These are phyloP conservation scores for Cymbidium sinense DNA, from an alignment of 106 monocot species.

Conservation along the genomic window DNA sequence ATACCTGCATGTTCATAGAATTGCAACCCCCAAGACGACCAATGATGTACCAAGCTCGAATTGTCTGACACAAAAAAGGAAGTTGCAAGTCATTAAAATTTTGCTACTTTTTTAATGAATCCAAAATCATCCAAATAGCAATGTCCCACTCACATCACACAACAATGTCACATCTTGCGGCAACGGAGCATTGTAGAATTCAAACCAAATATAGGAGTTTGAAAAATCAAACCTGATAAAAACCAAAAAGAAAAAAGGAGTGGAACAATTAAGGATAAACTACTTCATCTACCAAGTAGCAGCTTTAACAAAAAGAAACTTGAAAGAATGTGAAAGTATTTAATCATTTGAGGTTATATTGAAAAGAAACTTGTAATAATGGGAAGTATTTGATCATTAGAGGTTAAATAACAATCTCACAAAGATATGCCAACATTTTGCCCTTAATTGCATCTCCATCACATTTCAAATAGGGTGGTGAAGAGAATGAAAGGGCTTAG, in stretches of 20 bases:
- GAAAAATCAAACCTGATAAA: conserved; percentile 67
- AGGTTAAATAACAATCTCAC: no score
- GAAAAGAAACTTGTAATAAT: no score
- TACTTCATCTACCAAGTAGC: background rate
- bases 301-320: background rate
- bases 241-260: conserved; percentile 4
- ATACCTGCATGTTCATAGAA: conserved; percentile 99
- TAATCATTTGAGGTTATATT: no score
- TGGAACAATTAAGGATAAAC: background rate
- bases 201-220: conserved; percentile 95
- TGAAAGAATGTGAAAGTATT: background rate
- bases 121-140: background rate
- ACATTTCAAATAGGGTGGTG: no score
- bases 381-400: no score
- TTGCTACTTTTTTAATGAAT: background rate
- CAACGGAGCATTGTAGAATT: conserved; percentile 77
- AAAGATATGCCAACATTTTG: no score
- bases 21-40: conserved; percentile 97
- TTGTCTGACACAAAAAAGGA: conserved; percentile 39
- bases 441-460: no score
- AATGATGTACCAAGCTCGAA: conserved; percentile 90
- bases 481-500: no score
- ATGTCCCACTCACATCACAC: conserved; percentile 59
- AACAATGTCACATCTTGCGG: conserved; percentile 68
- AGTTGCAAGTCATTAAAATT: background rate